Evolutionary conservation across 139 green algal species (phyloP), one percentile per base, ranked within the genome.

Genomic region (Axilococcus clingmanii): DNA sequence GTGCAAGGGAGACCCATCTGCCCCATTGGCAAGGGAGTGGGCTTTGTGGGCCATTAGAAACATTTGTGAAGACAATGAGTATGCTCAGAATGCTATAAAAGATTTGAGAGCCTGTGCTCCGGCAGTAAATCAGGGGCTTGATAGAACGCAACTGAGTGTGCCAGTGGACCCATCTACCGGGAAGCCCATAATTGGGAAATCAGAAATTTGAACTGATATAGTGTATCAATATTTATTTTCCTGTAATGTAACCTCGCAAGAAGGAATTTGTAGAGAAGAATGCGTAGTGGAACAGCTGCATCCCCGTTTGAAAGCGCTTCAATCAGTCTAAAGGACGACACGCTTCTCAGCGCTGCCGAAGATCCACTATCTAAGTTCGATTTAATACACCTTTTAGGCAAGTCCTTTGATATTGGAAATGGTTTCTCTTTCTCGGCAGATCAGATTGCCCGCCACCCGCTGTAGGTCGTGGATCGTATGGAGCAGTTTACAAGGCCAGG

Each of bases 1-100:
- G 15, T 75, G 62, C 46, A 61, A 84, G 58, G 41, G 83, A 22
- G 81, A 92, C 40, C 59, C 75, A 3, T 25, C 51, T 2, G 75
- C 65, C 20, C 84, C 84, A 4, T 36, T 92, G 41, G 78, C 84
- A 4, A 63, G 81, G 0, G 88, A 96, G 69, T 95, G 85, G 81
- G 87, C 73, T 32, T 69, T 96, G 40, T 95, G 80, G 82, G 82
- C 59, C 1, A 59, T 96, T 49, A 74, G 88, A 23, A 96, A 96
- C 62, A 52, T 95, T 55, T 88, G 84, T 58, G 76, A 84, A 35
- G 81, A 58, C 33, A 78, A 66, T 52, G 20, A 41, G 6, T 32
- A 44, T 29, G 58, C 65, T 15, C 45, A 52, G 40, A 32, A 74
- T 22, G 54, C 66, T 5, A 67, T 75, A 20, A 20, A 37, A 4